Evolutionary conservation across 1,139 yeast species (phyloP), one percentile per base, ranked within the genome.

Genomic region (Sugiyamaella castrensis): DNA sequence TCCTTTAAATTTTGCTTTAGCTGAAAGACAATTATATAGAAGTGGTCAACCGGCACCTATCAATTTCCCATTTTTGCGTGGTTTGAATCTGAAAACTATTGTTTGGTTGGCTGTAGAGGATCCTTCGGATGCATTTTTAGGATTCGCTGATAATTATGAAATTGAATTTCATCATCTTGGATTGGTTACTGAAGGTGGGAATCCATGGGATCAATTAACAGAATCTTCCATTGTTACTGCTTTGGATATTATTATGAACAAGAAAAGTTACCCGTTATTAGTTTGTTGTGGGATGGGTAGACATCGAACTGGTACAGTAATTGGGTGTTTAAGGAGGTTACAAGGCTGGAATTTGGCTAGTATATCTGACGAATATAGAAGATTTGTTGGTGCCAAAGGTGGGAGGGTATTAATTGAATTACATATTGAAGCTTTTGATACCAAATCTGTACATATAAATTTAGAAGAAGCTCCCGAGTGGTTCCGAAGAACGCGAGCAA

Each of bases 251-350:
- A 83, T 91, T 33, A 79, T 84, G 47, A 79, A 87, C 60, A 76
- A 75, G 55, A 75, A 78, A n/a, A 80, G 83, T 63, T 87, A 87
- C 61, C 98, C 98, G 0, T 61, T 91, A 54, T 71, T 92, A 45
- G 92, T 89, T 7, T 91, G 98, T 67, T 92, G 98, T 63, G 96
- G 97, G 10, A 91, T 91, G 98, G 98, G 98, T 0, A 74, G 98
- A 57, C 98, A 92, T 66, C 76, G 98, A 53, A 89, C 97, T 0
- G 98, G 98, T 0, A 89, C 97, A 0, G 96, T 92, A 2, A 80
- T 92, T 50, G 98, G 98, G 1, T 92, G 98, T 67, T 71, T 92
- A 44, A 73, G 98, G 55, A 75, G 96, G 54, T 70, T 92, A 28
- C 96, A 91, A 72, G 92, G 95, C 16, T 92, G 98, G 98, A 92